Evolutionary conservation across 306 rosid genomes (phyloP), one percentile per base, ranked within the genome.

Genomic region (Cicer pinnatifidum): DNA sequence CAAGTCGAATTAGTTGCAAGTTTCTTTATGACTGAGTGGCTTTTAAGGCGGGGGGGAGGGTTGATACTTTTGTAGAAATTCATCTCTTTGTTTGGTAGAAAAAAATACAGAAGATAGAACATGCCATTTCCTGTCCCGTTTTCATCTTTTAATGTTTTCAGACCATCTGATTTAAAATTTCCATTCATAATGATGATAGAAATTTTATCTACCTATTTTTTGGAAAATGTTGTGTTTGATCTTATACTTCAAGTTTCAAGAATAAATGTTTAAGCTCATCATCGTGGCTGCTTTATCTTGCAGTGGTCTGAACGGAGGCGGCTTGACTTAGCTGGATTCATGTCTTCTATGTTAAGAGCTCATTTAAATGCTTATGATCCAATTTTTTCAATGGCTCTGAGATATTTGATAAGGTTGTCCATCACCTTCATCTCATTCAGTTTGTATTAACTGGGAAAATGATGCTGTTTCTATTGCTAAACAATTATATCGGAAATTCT

Each of bases 281-380:
- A 67, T 74, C 39, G n/a, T 75, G 52, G 28, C 60, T 77, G 64
- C 83, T 69, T 44, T 68, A 38, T 61, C 50, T 50, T 83, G 82
- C 89, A 95, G 99, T 95, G 99, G 97, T 95, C 93, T 37, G 96
- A 95, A 84, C 80, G 77, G 82, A 91, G 90, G 87, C 85, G 97
- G 75, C 80, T 82, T 80, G 99, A 95, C 52, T 85, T 91, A 76
- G 97, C 97, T 1, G 99, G 97, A 71, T 70, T 91, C 61, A 79
- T 95, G 84, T 86, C 97, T 51, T 85, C 97, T 15, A 87, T 95
- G 81, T 86, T 95, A 84, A 84, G 97, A 86, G 93, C 97, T 51
- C 93, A 91, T 86, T 85, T 95, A 80, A 89, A 88, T 77, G 99
- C 99, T n/a, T 95, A 95, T 61, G 99, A 95, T 85, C 92, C 99